A percentile compares a stretch with the other conserved stretches of the same genome.
phyloP scores from a whole-genome alignment of 2,329 filamentous ascomycete genomes.

The Botryotinia convoluta region DNA sequence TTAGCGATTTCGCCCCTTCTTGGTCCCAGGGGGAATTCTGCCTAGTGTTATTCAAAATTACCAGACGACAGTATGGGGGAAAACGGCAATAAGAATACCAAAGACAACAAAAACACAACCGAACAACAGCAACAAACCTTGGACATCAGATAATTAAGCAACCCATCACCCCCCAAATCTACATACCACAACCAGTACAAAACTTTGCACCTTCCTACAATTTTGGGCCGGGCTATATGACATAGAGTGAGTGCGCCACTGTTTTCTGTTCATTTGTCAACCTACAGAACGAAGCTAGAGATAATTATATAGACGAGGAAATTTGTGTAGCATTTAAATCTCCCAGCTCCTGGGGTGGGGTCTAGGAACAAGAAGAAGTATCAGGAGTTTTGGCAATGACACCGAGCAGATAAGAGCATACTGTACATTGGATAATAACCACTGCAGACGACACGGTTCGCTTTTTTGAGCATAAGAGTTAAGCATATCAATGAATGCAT shows the following conservation, averaged over 20 bases:
- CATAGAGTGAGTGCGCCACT: rapidly evolving
- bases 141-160: not conserved
- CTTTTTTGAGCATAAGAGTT: not conserved
- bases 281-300: not conserved
- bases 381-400: not conserved
- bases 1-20: not conserved
- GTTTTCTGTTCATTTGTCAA: not conserved
- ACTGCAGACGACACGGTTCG: not conserved
- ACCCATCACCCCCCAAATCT: not conserved
- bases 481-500: not conserved
- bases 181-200: not conserved
- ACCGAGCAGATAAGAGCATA: not conserved
- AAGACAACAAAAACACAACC: not conserved
- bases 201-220: not conserved
- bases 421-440: not conserved
- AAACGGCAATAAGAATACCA: not conserved
- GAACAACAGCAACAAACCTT: not conserved
- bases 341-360: not conserved
- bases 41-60: not conserved
- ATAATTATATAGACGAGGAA: not conserved
- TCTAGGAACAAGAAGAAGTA: not conserved
- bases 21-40: not conserved
- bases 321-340: not conserved
- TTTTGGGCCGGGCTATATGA: not conserved
- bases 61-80: not conserved